phyloP scores from a whole-genome alignment of 176 grass and related monocot genomes.

The Oryza nivara region DNA sequence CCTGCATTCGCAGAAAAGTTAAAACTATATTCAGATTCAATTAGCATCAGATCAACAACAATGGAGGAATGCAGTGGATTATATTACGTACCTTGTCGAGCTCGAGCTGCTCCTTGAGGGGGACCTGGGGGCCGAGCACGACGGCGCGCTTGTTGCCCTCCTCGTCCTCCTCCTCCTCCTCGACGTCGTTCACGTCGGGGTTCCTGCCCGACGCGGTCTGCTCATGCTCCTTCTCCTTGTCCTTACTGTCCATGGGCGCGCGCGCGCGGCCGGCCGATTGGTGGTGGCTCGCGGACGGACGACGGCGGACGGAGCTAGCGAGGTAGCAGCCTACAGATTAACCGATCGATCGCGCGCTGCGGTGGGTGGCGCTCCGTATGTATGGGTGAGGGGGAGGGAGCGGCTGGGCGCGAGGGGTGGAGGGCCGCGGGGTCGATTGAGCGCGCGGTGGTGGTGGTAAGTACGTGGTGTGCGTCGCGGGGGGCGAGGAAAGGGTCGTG shows the following conservation, averaged over 20 bases:
- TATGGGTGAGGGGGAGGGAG: background rate
- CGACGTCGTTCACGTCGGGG: slow-evolving; percentile 47
- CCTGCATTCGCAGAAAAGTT: slow-evolving; percentile 27
- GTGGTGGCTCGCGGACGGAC: background rate
- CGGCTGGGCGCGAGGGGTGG: background rate
- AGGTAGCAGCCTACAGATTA: background rate
- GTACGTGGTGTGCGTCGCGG: background rate
- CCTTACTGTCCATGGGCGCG: slow-evolving; percentile 45
- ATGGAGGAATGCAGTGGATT: background rate
- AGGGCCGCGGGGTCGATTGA: background rate
- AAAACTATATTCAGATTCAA: background rate
- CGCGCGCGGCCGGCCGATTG: background rate
- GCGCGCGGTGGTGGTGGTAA: background rate
- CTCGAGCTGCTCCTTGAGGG: slow-evolving; percentile 90
- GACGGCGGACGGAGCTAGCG: background rate
- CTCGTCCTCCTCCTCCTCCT: slow-evolving; percentile 66
- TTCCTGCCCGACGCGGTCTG: slow-evolving; percentile 7
- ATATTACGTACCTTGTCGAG: slow-evolving; percentile 71
- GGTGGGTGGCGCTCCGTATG: background rate
- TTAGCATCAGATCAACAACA: background rate
- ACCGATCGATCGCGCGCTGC: background rate
- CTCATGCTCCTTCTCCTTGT: slow-evolving; percentile 42
- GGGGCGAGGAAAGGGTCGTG: slow-evolving; percentile 21
- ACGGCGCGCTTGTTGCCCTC: slow-evolving; percentile 60
- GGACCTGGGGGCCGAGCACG: slow-evolving; percentile 70